Evolutionary conservation across 495 filamentous ascomycete species (phyloP).

Genomic region (Pseudomonodictys pantanalensis): DNA sequence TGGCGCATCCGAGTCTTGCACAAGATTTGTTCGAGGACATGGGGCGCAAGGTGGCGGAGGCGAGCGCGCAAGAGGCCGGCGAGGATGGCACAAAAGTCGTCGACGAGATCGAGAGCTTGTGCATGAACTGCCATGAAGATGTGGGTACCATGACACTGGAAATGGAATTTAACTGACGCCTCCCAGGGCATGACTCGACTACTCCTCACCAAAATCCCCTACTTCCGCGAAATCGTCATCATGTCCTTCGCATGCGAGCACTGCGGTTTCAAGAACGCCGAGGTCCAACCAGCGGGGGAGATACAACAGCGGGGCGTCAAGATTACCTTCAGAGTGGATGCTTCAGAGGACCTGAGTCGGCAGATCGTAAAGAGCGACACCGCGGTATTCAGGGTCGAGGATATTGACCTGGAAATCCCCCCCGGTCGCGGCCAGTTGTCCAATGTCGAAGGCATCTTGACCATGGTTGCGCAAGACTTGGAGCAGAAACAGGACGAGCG

Average conservation of each 20-base stretch:
- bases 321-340: conserved; percentile 70
- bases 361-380: conserved; percentile 90
- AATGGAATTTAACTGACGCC: background rate
- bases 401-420: conserved; percentile 88
- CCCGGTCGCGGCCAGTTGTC: conserved; percentile 83
- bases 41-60: conserved; percentile 44
- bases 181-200: conserved; percentile 76
- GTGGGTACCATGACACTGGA: conserved; percentile 48
- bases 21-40: conserved; percentile 50
- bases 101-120: conserved; percentile 69
- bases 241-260: conserved; percentile 93
- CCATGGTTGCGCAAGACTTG: conserved; percentile 70
- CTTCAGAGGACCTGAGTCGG: conserved; percentile 69
- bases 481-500: conserved; percentile 70
- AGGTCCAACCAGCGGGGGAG: conserved; percentile 83
- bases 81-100: conserved; percentile 57
- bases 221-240: conserved; percentile 93
- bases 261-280: conserved; percentile 84
- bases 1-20: conserved; percentile 30
- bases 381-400: conserved; percentile 73
- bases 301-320: conserved; percentile 86
- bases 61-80: conserved; percentile 39
- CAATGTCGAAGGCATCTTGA: conserved; percentile 85
- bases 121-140: conserved; percentile 86
- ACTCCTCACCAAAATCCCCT: conserved; percentile 86